Evolutionary conservation across 108 stramenopile genomes (phyloP).

Genomic region (Skeletonema costatum): DNA sequence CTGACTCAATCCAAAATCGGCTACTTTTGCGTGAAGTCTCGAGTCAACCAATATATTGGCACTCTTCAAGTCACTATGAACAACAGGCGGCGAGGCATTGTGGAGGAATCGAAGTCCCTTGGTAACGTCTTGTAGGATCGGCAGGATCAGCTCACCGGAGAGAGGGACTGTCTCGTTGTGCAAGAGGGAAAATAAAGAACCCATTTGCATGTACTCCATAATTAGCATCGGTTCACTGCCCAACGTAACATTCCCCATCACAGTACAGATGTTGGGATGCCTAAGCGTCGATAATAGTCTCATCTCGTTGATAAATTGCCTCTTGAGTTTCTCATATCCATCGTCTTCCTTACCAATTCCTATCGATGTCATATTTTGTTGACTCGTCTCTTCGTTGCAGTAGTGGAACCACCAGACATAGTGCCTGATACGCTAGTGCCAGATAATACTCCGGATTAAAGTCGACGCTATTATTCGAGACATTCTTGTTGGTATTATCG

Average conservation of each 20-base stretch:
- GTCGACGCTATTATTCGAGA: neutral
- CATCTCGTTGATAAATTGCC: conserved; percentile 71
- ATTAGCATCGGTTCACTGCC: conserved; percentile 60
- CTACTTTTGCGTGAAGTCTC: conserved; percentile 62
- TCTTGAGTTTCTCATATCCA: conserved; percentile 34
- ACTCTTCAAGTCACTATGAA: conserved; percentile 67
- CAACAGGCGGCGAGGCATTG: conserved; percentile 56
- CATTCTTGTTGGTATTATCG: neutral
- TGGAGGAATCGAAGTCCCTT: conserved; percentile 72
- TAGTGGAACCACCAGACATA: neutral
- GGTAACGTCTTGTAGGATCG: conserved; percentile 60
- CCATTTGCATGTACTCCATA: conserved; percentile 74
- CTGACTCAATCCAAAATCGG: conserved; percentile 64
- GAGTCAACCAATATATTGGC: conserved; percentile 65
- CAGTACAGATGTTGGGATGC: conserved; percentile 71
- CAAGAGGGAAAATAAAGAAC: conserved; percentile 62
- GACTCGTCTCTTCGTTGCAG: neutral
- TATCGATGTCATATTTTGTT: neutral
- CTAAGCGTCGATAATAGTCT: conserved; percentile 55
- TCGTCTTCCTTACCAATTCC: neutral
- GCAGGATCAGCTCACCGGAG: conserved; percentile 54
- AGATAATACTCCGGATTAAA: neutral
- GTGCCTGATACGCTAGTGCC: neutral
- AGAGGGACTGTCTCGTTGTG: conserved; percentile 59
- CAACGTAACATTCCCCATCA: conserved; percentile 35